Percentiles rank a stretch among this genome's conserved stretches.
Evolutionary conservation across 129 eudicot species (phyloP).

Genomic region (Deinandra increscens): DNA sequence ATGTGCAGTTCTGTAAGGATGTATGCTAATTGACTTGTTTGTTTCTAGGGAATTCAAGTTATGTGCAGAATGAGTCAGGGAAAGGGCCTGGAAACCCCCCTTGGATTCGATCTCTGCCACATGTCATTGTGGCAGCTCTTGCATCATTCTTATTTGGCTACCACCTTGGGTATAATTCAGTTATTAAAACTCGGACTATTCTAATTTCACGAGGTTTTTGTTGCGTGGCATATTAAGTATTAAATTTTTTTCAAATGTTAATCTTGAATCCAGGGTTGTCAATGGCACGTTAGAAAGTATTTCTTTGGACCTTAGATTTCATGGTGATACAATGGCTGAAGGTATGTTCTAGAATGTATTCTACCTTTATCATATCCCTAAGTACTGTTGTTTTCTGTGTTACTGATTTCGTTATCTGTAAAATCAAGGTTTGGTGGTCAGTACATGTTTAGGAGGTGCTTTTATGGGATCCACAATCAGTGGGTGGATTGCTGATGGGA

Average conservation of each 20-base stretch:
- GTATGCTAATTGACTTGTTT: constrained; percentile 15
- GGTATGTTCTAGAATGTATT: constrained; percentile 39
- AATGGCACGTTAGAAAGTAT: constrained; percentile 83
- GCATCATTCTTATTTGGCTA: constrained; percentile 78
- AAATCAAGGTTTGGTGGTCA: constrained; percentile 79
- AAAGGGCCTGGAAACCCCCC: constrained; percentile 69
- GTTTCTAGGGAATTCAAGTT: constrained; percentile 38
- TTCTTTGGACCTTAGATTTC: constrained; percentile 65
- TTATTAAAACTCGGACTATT: constrained; percentile 4
- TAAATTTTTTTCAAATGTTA: constrained; percentile 5
- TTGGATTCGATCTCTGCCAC: constrained; percentile 75
- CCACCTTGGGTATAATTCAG: constrained; percentile 66
- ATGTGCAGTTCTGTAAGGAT: constrained; percentile 13
- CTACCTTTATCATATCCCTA: constrained; percentile 1
- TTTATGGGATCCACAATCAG: constrained; percentile 76
- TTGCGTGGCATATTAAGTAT: background rate
- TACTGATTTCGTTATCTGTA: constrained; percentile 16
- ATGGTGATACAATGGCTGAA: constrained; percentile 73
- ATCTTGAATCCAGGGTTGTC: constrained; percentile 63
- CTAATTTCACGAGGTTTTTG: constrained; percentile 7
- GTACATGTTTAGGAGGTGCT: constrained; percentile 92
- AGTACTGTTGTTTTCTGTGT: background rate
- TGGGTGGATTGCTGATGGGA: constrained; percentile 82
- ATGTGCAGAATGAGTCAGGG: constrained; percentile 34
- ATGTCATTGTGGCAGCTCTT: constrained; percentile 75